Percentiles rank a stretch among this genome's conserved stretches.
These are phyloP conservation scores for Leccinum cinnamomeum DNA, from an alignment of 1,284 basidiomycete genomes.

Conservation along the genomic window DNA sequence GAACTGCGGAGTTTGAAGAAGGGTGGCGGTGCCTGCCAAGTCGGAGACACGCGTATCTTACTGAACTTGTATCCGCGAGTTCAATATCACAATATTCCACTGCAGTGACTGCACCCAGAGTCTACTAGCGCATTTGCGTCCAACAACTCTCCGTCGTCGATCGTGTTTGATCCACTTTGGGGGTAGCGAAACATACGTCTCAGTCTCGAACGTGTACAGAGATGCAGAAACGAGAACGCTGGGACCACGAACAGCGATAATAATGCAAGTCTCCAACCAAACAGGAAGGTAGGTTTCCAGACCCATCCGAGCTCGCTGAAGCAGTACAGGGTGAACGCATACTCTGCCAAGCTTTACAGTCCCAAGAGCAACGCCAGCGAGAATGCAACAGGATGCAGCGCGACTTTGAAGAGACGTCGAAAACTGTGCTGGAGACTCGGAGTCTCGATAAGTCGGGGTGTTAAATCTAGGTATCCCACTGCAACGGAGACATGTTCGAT, in stretches of 20 bases:
- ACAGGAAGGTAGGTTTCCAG: conserved; percentile 23
- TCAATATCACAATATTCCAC: neutral
- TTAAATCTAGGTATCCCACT: neutral
- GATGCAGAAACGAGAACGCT: conserved; percentile 8
- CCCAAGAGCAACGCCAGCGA: conserved; percentile 5
- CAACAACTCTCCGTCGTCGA: neutral
- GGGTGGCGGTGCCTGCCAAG: neutral
- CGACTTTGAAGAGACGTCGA: neutral
- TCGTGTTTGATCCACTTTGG: conserved; percentile 7
- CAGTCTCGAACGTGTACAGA: neutral
- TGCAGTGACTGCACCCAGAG: too few relatives aligned
- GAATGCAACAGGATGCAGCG: neutral
- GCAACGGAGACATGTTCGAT: neutral
- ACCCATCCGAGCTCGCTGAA: conserved; percentile 1
- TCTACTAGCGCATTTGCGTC: neutral
- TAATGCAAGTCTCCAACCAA: conserved; percentile 22
- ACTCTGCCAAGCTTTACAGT: conserved; percentile 17
- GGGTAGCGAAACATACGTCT: conserved; percentile 12
- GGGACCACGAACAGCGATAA: conserved; percentile 17
- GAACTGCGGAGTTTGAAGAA: neutral
- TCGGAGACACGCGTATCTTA: neutral
- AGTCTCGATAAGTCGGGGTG: neutral
- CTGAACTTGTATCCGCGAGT: neutral
- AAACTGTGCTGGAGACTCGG: neutral
- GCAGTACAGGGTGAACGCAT: conserved; percentile 11